Conservation (phyloP, 805 yeast genomes). For the Monosporozyma aquatica region DNA sequence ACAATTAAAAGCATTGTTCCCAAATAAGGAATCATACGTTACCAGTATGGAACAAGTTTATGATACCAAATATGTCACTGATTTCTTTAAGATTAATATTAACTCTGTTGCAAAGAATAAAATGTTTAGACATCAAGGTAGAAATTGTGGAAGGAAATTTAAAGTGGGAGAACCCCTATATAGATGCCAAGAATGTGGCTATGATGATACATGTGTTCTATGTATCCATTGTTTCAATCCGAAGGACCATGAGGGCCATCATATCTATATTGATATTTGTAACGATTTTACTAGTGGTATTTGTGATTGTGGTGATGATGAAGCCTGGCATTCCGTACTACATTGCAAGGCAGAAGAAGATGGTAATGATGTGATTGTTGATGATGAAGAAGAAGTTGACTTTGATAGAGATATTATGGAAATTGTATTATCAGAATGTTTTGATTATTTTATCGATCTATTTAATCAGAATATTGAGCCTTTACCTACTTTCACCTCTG, state of each 20-base stretch:
- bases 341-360: conserved; percentile 38
- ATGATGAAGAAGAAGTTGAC: conserved; percentile 20
- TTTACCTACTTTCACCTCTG: conserved; percentile 25
- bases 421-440: conserved; percentile 24
- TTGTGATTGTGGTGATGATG: conserved; percentile 67
- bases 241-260: conserved; percentile 59
- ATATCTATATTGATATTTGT: conserved; percentile 45
- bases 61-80: conserved; percentile 9
- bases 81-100: conserved; percentile 7
- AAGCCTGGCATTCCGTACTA: conserved; percentile 47
- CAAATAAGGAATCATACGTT: conserved; percentile 13
- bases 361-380: conserved; percentile 23
- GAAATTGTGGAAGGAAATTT: conserved; percentile 61
- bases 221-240: conserved; percentile 66
- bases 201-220: conserved; percentile 69
- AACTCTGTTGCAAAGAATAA: conserved; percentile 10
- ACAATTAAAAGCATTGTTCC: conserved; percentile 29
- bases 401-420: conserved; percentile 16
- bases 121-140: conserved; percentile 40
- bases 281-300: conserved; percentile 44
- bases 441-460: conserved; percentile 37
- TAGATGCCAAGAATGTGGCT: conserved; percentile 67
- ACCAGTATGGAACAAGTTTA: conserved; percentile 13
- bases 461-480: conserved; percentile 31
- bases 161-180: conserved; percentile 56